Base-by-base conservation (phyloP, 2,329 filamentous ascomycete species). In the Colletotrichum sp. region DNA sequence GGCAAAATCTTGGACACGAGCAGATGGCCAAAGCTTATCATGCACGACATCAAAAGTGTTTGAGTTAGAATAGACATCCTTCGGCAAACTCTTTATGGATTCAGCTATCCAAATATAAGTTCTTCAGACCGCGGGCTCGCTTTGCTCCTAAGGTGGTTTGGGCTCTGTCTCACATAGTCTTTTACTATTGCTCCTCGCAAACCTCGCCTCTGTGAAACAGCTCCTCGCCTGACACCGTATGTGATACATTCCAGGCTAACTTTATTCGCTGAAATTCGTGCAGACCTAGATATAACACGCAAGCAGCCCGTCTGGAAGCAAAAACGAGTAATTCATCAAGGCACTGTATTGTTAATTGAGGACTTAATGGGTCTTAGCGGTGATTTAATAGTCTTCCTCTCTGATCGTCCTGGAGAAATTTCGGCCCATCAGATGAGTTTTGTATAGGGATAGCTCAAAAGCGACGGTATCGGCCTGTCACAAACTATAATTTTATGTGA, bases 101-200 rank as follows among this genome's bases (percentile, higher is more conserved):
- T 7, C 32, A 34, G 32, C 32, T 34, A 15, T 15, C 16, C 7
- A 10, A 61, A 21, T 12, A 48, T 2, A 48, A 21, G 3, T 48
- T 21, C 9, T 13, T 13, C 1, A 21, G 43, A 21, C 6, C 10
- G 43, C 10, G 18, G 43, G n/a, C 6, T 21, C 10, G n/a, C 12
- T 1, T 21, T 48, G 2, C n/a, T 48, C 10, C n/a, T 6, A 13
- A 21, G n/a, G 3, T 21, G 3, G 4, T n/a, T 13, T 21, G 0
- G 2, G 2, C 6, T 48, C n/a, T 48, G 2, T 21, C 43, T 48
- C 3, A 48, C 1, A 13, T 21, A 8, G 43, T 6, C n/a, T 21
- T 21, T 13, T 13, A 13, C 12, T 4, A 13, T 18, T 48, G 10
- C 6, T 6, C 6, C 43, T 13, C 10, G 5, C 43, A 13, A 48